Base-by-base conservation (phyloP, 805 yeast genomes). In the Helenozyma baotianmanensis region DNA sequence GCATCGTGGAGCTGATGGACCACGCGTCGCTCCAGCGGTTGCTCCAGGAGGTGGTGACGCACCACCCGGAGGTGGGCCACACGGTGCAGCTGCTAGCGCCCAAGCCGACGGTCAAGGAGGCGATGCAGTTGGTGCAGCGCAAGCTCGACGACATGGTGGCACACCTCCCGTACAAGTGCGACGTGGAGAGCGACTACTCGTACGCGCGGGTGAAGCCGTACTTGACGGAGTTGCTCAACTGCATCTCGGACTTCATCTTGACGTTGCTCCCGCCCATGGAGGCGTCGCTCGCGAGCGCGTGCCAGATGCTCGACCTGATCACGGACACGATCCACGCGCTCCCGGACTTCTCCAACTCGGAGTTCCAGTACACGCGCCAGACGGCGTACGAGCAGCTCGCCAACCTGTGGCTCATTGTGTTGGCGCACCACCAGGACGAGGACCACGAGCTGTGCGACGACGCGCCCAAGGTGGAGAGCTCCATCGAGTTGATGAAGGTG, bases 101-200 rank as follows among this genome's bases (percentile, higher is more conserved):
- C 16, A 65, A 64, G 30, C 78, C 88, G 11, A 64, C 79, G 0
- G 68, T 77, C 4, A 54, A 63, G 9, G 68, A 71, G 36, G 72
- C 83, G 5, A 52, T 81, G 8, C 63, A 58, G 9, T 62, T 76
- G 25, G 62, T 87, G 32, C 54, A 61, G 23, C 46, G 51, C 6
- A 75, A 78, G 47, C 60, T 73, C 29, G 52, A 66, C 14, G 51
- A 50, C 4, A 72, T 84, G 17, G 47, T 60, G 14, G 53, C 54
- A 8, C 68, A 71, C 38, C 57, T 87, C 43, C 96, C 96, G 1
- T 85, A 82, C 54, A 79, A 80, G 43, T 86, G 85, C 42, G 88
- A 83, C 46, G 66, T 71, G 8, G 66, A 72, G 23, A 75, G 82
- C 29, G 95, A 86, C 54, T 86, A 86, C 51, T 77, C 89, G 4